Base-by-base conservation (phyloP, 2,329 filamentous ascomycete genomes). In the Drechslerella stenobrocha region DNA sequence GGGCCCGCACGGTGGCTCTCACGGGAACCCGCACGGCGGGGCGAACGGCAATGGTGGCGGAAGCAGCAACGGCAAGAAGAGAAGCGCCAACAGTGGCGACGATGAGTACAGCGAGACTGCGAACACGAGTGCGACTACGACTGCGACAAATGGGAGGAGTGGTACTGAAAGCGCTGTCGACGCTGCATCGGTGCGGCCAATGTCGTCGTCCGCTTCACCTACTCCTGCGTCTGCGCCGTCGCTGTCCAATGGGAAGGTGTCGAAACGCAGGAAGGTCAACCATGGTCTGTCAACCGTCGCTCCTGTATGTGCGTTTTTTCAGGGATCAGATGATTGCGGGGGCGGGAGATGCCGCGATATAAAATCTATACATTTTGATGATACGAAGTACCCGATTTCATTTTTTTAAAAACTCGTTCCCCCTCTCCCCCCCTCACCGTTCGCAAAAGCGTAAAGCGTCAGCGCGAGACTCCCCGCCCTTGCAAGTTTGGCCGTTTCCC, bases 221-320 rank as follows among this genome's bases (percentile, higher is more conserved):
- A 71, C 73, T 50, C 48, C 72, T 61, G 47, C 69, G 28, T 34
- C 70, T 50, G 44, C 72, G 23, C n/a, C 48, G 57, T 58, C 64
- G 58, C 64, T 57, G 35, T 88, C 84, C 48, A 91, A 89, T 44
- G 55, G 63, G 47, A 67, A 60, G 51, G 63, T 67, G 34, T 52
- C 51, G 80, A 91, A 90, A 81, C 83, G 88, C 79, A 87, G 88
- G 80, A 92, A 92, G 80, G 88, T 92, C 73, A 91, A 90, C 80
- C 88, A 92, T 79, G 88, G 88, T 91, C 84, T 79, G 85, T 78
- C 58, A 65, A 69, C 42, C 51, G 55, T 64, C 46, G 50, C 58
- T 66, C 52, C 52, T 59, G 66, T 67, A 67, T 67, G 63, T 67
- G 61, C 59, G 50, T 46, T 42, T 48, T 42, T 66, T 65, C 60